Evolutionary conservation across 306 rosid species (phyloP).

Genomic region (Hippophae gyantsensis): DNA sequence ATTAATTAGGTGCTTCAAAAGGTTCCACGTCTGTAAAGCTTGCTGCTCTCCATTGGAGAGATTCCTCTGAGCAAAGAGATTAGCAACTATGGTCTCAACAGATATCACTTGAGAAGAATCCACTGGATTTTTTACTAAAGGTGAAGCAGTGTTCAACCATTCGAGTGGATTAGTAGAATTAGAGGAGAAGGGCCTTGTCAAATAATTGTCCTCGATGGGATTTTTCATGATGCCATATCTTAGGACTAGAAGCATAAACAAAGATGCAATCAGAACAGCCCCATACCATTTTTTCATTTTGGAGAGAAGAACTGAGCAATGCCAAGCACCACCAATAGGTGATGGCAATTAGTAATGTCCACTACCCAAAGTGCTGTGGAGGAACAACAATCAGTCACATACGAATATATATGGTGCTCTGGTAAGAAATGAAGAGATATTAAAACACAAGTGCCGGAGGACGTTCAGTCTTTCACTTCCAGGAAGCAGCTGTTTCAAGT

Average conservation of each 20-base stretch:
- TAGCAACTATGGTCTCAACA: neutral
- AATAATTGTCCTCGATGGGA: conserved; percentile 49
- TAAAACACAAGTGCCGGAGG: neutral
- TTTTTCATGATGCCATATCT: conserved; percentile 58
- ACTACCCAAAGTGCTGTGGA: neutral
- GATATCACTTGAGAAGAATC: neutral
- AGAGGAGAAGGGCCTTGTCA: conserved; percentile 28
- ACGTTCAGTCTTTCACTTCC: neutral
- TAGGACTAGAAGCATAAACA: conserved; percentile 65
- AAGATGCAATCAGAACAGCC: conserved; percentile 48
- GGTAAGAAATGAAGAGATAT: neutral
- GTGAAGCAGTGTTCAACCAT: conserved; percentile 46
- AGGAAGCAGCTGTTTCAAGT: conserved; percentile 17
- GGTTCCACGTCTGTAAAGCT: neutral
- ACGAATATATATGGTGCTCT: conserved; percentile 5
- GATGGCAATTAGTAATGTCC: conserved; percentile 4
- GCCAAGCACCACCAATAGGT: conserved; percentile 11
- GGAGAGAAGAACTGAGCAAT: conserved; percentile 21
- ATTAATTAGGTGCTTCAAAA: neutral
- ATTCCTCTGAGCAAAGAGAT: neutral
- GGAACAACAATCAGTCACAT: conserved; percentile 8
- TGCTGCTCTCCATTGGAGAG: neutral
- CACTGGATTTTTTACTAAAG: neutral
- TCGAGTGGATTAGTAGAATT: conserved; percentile 66
- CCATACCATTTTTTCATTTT: conserved; percentile 87